Evolutionary conservation across 23 red algal genomes (phyloP).

Genomic region (Gracilaria vermiculophylla): DNA sequence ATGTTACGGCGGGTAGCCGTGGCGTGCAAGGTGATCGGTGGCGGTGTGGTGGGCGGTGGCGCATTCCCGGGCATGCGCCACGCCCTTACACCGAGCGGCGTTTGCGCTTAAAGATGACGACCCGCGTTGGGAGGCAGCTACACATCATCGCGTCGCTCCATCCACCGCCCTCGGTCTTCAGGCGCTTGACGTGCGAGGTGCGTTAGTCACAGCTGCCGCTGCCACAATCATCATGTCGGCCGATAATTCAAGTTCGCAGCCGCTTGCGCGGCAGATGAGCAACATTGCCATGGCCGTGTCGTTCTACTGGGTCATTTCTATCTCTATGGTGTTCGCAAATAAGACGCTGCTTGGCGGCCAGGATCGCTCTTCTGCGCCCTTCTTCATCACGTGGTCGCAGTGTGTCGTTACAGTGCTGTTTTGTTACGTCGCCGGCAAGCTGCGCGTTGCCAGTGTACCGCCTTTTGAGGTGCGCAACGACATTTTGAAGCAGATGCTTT

Average conservation of each 20-base stretch:
- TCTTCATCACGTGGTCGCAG: constrained; percentile 98
- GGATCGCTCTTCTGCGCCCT: constrained; percentile 71
- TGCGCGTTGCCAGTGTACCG: constrained; percentile 66
- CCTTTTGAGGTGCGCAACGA: constrained; percentile 73
- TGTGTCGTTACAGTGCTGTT: constrained; percentile 79
- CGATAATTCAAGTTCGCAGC: constrained; percentile 21
- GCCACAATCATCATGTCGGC: constrained; percentile 9
- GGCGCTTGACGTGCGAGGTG: neutral
- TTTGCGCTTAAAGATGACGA: neutral
- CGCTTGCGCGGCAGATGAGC: constrained; percentile 54
- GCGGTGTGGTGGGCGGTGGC: neutral
- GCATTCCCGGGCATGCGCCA: neutral
- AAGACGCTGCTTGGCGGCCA: constrained; percentile 80
- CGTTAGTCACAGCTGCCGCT: neutral
- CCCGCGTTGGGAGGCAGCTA: no score
- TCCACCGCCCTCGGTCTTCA: no score
- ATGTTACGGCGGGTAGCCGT: neutral
- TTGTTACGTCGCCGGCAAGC: constrained; percentile 61
- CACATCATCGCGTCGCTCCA: no score
- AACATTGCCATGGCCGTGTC: constrained; percentile 79
- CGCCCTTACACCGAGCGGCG: neutral
- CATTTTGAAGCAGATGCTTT: constrained; percentile 76
- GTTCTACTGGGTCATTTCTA: constrained; percentile 95
- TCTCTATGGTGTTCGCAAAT: constrained; percentile 95
- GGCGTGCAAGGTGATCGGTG: neutral